Evolutionary conservation across 345 rosid genomes (phyloP).

Genomic region (Citrus inodora): DNA sequence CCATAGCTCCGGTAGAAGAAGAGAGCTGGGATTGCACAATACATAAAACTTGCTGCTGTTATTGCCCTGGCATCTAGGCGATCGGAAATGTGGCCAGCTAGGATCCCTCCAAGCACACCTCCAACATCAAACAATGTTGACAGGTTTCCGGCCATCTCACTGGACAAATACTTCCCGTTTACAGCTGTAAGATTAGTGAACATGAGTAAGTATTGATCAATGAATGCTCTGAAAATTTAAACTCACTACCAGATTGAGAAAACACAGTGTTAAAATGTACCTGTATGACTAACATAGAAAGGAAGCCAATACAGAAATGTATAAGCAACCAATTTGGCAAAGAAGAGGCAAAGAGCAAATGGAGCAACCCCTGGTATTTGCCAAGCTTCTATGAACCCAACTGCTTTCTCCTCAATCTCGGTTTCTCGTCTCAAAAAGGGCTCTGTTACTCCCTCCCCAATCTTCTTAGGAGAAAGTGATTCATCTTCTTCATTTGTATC

Average conservation of each 20-base stretch:
- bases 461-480: slow-evolving; percentile 46
- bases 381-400: slow-evolving; percentile 93
- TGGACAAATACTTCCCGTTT: slow-evolving; percentile 75
- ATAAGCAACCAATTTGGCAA: slow-evolving; percentile 89
- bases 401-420: slow-evolving; percentile 46
- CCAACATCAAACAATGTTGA: slow-evolving; percentile 93
- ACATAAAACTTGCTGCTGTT: slow-evolving; percentile 92
- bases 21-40: slow-evolving; percentile 85
- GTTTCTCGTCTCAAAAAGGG: slow-evolving; percentile 50
- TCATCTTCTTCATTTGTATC: slow-evolving; percentile 44
- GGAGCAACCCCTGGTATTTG: slow-evolving; percentile 95
- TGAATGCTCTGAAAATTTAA: background rate
- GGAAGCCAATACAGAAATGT: slow-evolving; percentile 99
- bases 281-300: slow-evolving; percentile 91
- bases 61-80: slow-evolving; percentile 78
- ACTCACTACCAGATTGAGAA: background rate
- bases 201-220: slow-evolving; percentile 7
- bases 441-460: slow-evolving; percentile 35
- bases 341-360: slow-evolving; percentile 92
- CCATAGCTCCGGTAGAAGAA: slow-evolving; percentile 83
- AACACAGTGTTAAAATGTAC: slow-evolving; percentile 26
- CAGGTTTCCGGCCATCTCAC: slow-evolving; percentile 70
- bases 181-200: slow-evolving; percentile 51
- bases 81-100: slow-evolving; percentile 94
- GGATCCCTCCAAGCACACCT: slow-evolving; percentile 91